These are phyloP conservation scores for Fusarium ambrosium DNA, from an alignment of 2,329 filamentous ascomycete species.

Conservation along the genomic window DNA sequence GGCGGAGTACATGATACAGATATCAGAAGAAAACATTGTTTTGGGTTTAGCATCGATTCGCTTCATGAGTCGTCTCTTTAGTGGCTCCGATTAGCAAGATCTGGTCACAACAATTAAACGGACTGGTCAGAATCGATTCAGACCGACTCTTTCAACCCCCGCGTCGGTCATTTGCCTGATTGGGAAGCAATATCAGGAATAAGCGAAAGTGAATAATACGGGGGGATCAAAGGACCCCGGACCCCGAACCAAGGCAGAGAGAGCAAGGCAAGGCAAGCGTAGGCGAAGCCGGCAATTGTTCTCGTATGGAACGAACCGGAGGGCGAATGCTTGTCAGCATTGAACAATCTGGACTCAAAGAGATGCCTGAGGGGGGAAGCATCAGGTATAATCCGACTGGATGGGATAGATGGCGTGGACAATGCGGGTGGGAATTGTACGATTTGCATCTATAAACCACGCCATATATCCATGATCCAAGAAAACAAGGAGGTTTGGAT, in stretches of 20 bases:
- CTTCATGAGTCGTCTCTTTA: conserved; percentile 4
- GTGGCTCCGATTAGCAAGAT: conserved; percentile 20
- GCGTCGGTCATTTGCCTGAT: conserved; percentile 25
- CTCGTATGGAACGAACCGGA: conserved; percentile 26
- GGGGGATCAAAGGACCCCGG: conserved; percentile 24
- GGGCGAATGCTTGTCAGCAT: neutral
- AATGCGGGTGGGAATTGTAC: conserved; percentile 34
- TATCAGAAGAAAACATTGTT: conserved; percentile 9
- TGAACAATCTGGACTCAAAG: neutral
- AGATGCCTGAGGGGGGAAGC: conserved; percentile 18
- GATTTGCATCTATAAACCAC: conserved; percentile 38
- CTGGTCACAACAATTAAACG: neutral
- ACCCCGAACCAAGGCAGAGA: conserved; percentile 20
- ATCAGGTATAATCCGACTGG: conserved; percentile 20
- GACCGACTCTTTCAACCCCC: neutral
- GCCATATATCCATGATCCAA: conserved; percentile 36
- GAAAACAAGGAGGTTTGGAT: conserved; percentile 12
- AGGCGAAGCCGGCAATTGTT: conserved; percentile 15
- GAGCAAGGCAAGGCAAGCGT: neutral
- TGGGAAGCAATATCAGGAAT: conserved; percentile 7
- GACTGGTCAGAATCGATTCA: conserved; percentile 3
- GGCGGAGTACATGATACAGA: conserved; percentile 8
- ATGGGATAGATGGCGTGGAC: conserved; percentile 26
- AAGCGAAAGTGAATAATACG: conserved; percentile 18
- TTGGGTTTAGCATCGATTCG: neutral